These are phyloP conservation scores for Fusarium sp. DNA, from an alignment of 2,329 filamentous ascomycete genomes.

Conservation along the genomic window DNA sequence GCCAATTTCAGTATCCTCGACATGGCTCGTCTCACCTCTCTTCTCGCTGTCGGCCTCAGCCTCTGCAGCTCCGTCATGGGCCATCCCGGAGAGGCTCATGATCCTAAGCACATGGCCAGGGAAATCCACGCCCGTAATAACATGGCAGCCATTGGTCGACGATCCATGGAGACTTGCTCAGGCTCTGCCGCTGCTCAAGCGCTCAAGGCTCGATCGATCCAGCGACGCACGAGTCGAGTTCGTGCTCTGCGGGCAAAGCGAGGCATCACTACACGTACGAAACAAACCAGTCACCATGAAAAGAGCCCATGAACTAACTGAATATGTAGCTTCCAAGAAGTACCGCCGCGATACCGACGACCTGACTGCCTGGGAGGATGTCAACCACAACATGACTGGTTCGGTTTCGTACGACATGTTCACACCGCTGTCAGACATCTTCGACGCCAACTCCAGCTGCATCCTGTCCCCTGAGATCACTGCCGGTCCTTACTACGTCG, in stretches of 20 bases:
- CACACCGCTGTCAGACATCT: conserved; percentile 10
- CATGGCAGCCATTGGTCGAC: background rate
- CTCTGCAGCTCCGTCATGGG: background rate
- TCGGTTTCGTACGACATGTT: conserved; percentile 12
- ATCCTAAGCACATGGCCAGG: background rate
- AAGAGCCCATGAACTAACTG: background rate
- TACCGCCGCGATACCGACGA: conserved; percentile 23
- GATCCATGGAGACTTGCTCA: background rate
- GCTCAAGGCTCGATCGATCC: background rate
- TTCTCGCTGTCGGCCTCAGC: background rate
- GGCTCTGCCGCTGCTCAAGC: background rate
- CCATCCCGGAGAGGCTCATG: background rate
- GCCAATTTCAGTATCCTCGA: background rate
- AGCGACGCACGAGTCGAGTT: background rate
- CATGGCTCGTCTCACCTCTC: background rate
- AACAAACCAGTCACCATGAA: background rate
- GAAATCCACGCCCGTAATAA: background rate
- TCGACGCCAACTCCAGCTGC: conserved; percentile 22
- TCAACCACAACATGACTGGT: conserved; percentile 23
- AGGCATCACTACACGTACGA: background rate
- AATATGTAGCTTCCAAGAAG: conserved; percentile 13
- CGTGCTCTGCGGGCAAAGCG: background rate
- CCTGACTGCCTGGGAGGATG: conserved; percentile 13
- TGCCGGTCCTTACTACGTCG: conserved; percentile 41
- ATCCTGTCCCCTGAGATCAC: conserved; percentile 18